A percentile compares a stretch with the other conserved stretches of the same genome.
Evolutionary conservation across 1,284 basidiomycete genomes (phyloP).

Genomic region (Marasmius fiardii): DNA sequence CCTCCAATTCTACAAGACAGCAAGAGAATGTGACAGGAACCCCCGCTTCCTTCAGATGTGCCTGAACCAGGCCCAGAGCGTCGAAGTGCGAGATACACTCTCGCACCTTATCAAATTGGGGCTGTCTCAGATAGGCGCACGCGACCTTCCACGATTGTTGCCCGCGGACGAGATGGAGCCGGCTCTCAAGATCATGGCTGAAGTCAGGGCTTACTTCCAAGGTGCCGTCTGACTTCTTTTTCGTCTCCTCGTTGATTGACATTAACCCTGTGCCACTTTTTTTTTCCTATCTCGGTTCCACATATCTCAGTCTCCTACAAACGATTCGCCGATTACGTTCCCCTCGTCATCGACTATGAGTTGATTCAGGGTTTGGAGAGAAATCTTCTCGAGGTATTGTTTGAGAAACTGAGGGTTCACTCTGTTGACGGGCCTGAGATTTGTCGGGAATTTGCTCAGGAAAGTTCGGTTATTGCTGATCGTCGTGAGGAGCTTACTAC

Average conservation of each 20-base stretch:
- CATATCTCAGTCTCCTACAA: constrained; percentile 66
- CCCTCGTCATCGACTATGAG: constrained; percentile 60
- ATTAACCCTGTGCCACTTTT: no score
- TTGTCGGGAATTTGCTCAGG: constrained; percentile 54
- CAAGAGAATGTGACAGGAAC: constrained; percentile 31
- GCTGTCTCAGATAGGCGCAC: no score
- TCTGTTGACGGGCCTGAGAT: constrained; percentile 42
- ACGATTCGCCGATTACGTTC: constrained; percentile 62
- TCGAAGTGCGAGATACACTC: constrained; percentile 27
- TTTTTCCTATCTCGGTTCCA: no score
- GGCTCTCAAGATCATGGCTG: constrained; percentile 64
- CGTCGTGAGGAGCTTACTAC: constrained; percentile 47
- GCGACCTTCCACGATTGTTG: constrained; percentile 53
- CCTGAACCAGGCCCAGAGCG: neutral
- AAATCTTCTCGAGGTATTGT: constrained; percentile 33
- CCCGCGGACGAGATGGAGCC: constrained; percentile 51
- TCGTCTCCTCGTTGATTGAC: no score
- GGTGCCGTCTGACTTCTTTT: no score
- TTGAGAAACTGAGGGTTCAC: constrained; percentile 41
- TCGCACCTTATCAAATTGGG: no score
- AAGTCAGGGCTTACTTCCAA: constrained; percentile 64
- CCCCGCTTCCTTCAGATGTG: constrained; percentile 24
- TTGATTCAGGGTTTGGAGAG: constrained; percentile 50
- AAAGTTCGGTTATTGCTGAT: constrained; percentile 42
- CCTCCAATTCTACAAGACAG: constrained; percentile 42